Evolutionary conservation across 306 rosid genomes (phyloP), one percentile per base, ranked within the genome.

Genomic region (Ochetophila trinervis): DNA sequence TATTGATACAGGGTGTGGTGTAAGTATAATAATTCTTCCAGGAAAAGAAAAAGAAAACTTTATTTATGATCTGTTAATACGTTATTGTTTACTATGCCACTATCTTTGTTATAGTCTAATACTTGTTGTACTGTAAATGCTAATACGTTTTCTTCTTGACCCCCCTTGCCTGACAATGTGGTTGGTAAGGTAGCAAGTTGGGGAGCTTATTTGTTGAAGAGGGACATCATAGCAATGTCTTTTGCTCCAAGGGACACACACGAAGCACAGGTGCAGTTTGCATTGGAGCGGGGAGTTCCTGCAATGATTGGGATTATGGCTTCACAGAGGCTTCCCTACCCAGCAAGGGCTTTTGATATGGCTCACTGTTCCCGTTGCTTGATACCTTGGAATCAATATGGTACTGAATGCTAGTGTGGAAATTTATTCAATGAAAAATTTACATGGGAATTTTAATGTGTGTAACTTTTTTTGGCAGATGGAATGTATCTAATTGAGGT

Each of bases 291-390:
- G 65, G 97, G 99, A 23, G 95, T 93, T 80, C 99, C 99, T 3
- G 99, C 99, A 47, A 93, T 93, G 95, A 90, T 93, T 76, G 99
- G 99, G 53, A 66, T 93, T 62, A 63, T 93, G 86, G 88, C 85
- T 68, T 86, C 99, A 7, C 86, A 90, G 63, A 83, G 97, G 79
- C 76, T 83, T 68, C 97, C 99, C 32, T 93, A 90, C 69, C 97
- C 99, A 0, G 87, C 99, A 5, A 84, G 99, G 66, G 94, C 99
- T 2, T 93, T 93, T 24, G 99, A 93, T 66, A 93, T 93, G 96
- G 99, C 99, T 66, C 99, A 93, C 62, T 93, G 99, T 78, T 93
- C 99, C 27, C 97, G 99, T 60, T 93, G 99, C 79, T 60, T 93
- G 50, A 88, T 93, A 49, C 99, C 97, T 2, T 93, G 99, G 99